Conservation (phyloP, 495 filamentous ascomycete genomes). For the Aeminium ludgeri region DNA sequence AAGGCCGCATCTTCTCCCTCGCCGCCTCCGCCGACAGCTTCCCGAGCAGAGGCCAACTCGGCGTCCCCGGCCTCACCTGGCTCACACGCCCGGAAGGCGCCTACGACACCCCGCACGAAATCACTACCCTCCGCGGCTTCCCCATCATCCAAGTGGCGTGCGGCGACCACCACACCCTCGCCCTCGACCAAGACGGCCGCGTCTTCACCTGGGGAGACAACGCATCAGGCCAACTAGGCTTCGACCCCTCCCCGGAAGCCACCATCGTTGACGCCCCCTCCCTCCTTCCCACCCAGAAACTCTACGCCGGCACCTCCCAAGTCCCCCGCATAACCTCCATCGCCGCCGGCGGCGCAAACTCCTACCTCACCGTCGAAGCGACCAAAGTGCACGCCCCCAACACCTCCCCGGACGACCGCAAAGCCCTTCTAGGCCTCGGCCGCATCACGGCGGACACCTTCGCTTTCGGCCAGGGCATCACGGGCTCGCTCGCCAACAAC, state of each 20-base stretch:
- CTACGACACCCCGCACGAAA: conserved; percentile 65
- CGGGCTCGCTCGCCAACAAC: conserved; percentile 65
- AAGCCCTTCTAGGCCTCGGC: conserved; percentile 27
- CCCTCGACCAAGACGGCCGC: conserved; percentile 51
- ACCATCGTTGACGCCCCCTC: conserved; percentile 52
- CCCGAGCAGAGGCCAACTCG: conserved; percentile 71
- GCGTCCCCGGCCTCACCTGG: conserved; percentile 69
- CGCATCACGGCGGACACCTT: conserved; percentile 58
- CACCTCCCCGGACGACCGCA: conserved; percentile 23
- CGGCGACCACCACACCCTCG: conserved; percentile 77
- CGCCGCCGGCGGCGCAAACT: conserved; percentile 70
- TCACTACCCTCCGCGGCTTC: conserved; percentile 44
- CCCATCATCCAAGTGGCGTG: conserved; percentile 56
- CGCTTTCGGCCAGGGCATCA: conserved; percentile 72
- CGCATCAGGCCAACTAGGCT: conserved; percentile 67
- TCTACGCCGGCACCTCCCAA: conserved; percentile 48
- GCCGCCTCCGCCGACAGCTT: conserved; percentile 62
- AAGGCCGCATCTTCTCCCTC: conserved; percentile 70
- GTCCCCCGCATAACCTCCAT: conserved; percentile 50
- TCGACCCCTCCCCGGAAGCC: conserved; percentile 43
- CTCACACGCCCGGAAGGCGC: conserved; percentile 56
- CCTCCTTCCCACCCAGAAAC: conserved; percentile 44
- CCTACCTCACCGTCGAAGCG: conserved; percentile 73
- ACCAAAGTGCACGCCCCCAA: conserved; percentile 34
- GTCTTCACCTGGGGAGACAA: conserved; percentile 91